Evolutionary conservation across 345 rosid genomes (phyloP).

Genomic region (Laguncularia racemosa): DNA sequence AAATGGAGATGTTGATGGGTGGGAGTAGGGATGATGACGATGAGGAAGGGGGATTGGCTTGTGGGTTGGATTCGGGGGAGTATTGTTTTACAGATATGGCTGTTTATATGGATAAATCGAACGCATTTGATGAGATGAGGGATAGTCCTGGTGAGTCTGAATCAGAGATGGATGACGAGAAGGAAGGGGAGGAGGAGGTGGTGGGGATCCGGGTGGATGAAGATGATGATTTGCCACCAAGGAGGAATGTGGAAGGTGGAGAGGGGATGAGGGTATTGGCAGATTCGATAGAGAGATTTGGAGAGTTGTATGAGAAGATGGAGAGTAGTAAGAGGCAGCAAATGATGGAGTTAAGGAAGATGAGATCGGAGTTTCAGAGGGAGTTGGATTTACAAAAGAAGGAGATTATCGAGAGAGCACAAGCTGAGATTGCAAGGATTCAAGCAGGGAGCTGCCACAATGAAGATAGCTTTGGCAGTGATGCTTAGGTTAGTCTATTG

Average conservation of each 20-base stretch:
- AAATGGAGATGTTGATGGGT: constrained; percentile 49
- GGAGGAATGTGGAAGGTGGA: constrained; percentile 12
- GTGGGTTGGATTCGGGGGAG: constrained; percentile 59
- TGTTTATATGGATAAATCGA: constrained; percentile 47
- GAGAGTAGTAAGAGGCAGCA: constrained; percentile 51
- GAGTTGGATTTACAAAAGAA: constrained; percentile 53
- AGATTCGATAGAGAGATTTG: constrained; percentile 42
- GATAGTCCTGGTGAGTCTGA: constrained; percentile 54
- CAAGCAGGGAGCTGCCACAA: constrained; percentile 23
- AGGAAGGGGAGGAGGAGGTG: constrained; percentile 21
- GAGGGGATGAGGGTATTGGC: constrained; percentile 36
- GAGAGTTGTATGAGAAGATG: constrained; percentile 49
- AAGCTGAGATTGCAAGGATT: constrained; percentile 45
- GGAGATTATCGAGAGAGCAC: constrained; percentile 40
- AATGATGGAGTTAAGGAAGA: constrained; percentile 50
- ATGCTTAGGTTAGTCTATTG: constrained; percentile 16
- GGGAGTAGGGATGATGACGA: neutral
- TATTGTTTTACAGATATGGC: constrained; percentile 39
- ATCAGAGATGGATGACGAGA: constrained; percentile 24
- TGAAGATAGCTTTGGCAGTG: constrained; percentile 12
- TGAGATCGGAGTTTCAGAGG: constrained; percentile 36
- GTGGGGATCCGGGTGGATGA: constrained; percentile 23
- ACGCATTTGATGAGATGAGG: constrained; percentile 52
- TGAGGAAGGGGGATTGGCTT: constrained; percentile 25
- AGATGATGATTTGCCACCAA: constrained; percentile 22